Evolutionary conservation across 768 basidiomycete species (phyloP), one percentile per base, ranked within the genome.

Genomic region (Sutorius australiensis): DNA sequence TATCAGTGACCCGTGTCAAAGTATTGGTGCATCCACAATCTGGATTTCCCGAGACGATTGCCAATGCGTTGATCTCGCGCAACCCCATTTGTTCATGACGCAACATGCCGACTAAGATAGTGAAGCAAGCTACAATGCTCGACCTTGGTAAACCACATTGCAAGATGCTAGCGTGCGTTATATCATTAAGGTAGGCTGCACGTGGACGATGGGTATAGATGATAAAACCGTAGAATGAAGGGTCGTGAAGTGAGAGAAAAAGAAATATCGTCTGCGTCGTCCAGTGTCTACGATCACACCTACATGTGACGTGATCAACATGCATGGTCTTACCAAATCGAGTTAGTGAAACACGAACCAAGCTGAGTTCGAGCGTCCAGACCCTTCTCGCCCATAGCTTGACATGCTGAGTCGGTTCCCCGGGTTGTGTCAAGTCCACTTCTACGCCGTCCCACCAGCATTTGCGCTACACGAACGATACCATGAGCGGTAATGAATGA

Each of bases 361-460:
- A 74, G 69, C 92, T 94, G 53, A 98, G 79, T 75, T 99, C 97
- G 52, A 99, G 77, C 10, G 97, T 99, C 97, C 97, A 99, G 14
- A 99, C 97, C 53, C 97, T 77, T 53, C 97, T 81, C 17, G 95
- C 94, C 95, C 97, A 98, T 42, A 99, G 79, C 72, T 98, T 98
- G 61, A 95, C 81, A 10, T 70, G 73, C 61, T 79, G 75, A 9
- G 78, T 64, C 46, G 81, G 72, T 34, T 77, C 78, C 5, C 75
- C 82, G 1, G 75, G 67, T 5, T 79, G 76, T 8, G 87, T 82
- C 39, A 98, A 67, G 49, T 97, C 90, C 17, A 95, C 84, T 59
- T 95, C 93, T 36, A 94, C 77, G 11, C 95, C 95, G 62, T 99
- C 97, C 97, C 97, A 99, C 97, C 97, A 99, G 73, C 95, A 98